Conservation (phyloP, 495 filamentous ascomycete species). For the Penicillium bovifimosum region DNA sequence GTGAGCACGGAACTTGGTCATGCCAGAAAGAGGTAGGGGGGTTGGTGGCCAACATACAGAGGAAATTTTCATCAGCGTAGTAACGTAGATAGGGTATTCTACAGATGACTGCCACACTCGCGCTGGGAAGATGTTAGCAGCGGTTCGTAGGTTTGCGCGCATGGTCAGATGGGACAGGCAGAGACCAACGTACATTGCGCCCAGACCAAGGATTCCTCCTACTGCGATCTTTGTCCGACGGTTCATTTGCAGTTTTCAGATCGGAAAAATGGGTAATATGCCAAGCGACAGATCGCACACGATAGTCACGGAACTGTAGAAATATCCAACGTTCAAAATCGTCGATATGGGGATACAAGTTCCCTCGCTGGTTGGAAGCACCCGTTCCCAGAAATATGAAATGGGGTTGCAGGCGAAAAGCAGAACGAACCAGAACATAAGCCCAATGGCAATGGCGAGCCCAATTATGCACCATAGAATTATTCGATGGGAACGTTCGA, state of each 20-base stretch:
- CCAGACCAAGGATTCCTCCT: constrained; percentile 24
- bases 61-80: constrained; percentile 21
- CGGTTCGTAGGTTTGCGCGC: too few species aligned
- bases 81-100: constrained; percentile 24
- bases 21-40: not conserved
- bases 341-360: constrained; percentile 11
- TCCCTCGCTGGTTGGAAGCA: constrained; percentile 7
- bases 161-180: not conserved
- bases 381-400: constrained; percentile 27
- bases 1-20: not conserved
- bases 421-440: constrained; percentile 24
- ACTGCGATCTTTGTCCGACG: constrained; percentile 22
- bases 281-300: constrained; percentile 30
- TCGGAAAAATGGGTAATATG: constrained; percentile 20
- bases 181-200: constrained; percentile 22
- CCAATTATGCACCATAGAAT: constrained; percentile 24
- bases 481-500: constrained; percentile 14
- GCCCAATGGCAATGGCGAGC: constrained; percentile 3
- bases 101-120: constrained; percentile 24
- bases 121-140: constrained; percentile 10
- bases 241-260: constrained; percentile 27
- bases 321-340: constrained; percentile 18
- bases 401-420: constrained; percentile 28
- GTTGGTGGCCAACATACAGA: constrained; percentile 16
- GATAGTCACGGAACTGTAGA: constrained; percentile 27